Evolutionary conservation across 208 protist species (phyloP), one percentile per base, ranked within the genome.

Genomic region (Sergeia podlipaevii): DNA sequence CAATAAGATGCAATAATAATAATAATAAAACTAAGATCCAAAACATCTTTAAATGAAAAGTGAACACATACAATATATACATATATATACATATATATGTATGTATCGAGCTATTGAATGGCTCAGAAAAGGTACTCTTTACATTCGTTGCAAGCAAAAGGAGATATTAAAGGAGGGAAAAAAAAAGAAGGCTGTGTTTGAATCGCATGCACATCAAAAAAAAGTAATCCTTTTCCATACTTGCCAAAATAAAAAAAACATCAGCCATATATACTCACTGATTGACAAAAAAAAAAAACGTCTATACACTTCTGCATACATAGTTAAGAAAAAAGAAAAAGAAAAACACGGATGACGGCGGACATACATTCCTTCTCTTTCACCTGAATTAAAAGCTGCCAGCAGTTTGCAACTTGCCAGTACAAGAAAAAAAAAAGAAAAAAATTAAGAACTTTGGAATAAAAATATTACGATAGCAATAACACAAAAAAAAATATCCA

Each of bases 401-500:
- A 49, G 45, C 28, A 39, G 18, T 23, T 37, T 20, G 33, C 43
- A 50, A 49, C 32, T 32, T 52, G 52, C 13, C 41, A 38, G 13
- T 43, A 49, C 18, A 41, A 30, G 46, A 21, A 33, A 38, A 13
- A 26, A 17, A 51, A 49, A 43, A 39, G 10, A 56, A 27, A 33
- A 7, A 39, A 37, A 44, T 8, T 43, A 36, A 39, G 1, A 44
- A 39, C 39, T 15, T 27, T 11, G 13, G 17, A 51, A 36, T 8
- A 27, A 51, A 15, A 37, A 32, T 18, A 36, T 51, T 8, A 17
- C 10, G n/a, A 62, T 20, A 20, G 54, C 26, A 13, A 21, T 7
- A 64, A 53, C 27, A n/a, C n/a, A n/a, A 57, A 64, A 3, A 57
- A 62, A 60, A 61, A 24, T 38, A 36, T 44, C 13, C 38, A n/a